Evolutionary conservation across 2,329 filamentous ascomycete species (phyloP).

Genomic region (Botrytis tulipae): DNA sequence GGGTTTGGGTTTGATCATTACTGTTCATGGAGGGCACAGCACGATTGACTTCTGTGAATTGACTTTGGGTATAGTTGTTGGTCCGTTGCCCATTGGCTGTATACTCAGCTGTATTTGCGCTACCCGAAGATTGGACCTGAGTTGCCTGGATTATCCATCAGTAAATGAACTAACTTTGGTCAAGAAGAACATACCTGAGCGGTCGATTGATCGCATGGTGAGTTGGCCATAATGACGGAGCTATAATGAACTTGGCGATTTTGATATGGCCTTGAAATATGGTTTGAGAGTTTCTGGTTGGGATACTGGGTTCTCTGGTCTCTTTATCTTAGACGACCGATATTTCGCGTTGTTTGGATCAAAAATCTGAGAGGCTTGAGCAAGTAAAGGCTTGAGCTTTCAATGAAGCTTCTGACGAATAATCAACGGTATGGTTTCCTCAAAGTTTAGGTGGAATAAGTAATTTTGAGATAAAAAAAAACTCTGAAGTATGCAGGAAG

Average conservation of each 20-base stretch:
- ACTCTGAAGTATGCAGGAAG: not conserved
- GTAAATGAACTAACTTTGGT: not conserved
- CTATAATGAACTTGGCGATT: not conserved
- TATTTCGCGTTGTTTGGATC: not conserved
- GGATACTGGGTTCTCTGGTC: not conserved
- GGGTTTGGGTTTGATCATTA: not conserved
- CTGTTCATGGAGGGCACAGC: no score
- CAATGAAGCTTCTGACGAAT: not conserved
- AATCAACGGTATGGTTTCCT: not conserved
- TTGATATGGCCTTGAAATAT: not conserved
- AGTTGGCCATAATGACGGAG: not conserved
- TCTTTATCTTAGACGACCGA: no score
- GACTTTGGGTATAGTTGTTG: not conserved
- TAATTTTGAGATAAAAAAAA: not conserved
- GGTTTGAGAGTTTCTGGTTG: not conserved
- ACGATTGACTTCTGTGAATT: not conserved
- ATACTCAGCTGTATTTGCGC: no score
- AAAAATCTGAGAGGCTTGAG: not conserved
- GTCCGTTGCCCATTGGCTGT: not conserved
- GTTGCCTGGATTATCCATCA: not conserved
- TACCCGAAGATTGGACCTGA: not conserved
- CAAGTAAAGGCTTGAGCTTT: not conserved
- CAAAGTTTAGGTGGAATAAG: not conserved
- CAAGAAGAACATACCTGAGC: not conserved
- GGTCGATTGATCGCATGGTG: not conserved